Evolutionary conservation across 352 stramenopile genomes (phyloP).

Genomic region (Elongisporangium senticosum): DNA sequence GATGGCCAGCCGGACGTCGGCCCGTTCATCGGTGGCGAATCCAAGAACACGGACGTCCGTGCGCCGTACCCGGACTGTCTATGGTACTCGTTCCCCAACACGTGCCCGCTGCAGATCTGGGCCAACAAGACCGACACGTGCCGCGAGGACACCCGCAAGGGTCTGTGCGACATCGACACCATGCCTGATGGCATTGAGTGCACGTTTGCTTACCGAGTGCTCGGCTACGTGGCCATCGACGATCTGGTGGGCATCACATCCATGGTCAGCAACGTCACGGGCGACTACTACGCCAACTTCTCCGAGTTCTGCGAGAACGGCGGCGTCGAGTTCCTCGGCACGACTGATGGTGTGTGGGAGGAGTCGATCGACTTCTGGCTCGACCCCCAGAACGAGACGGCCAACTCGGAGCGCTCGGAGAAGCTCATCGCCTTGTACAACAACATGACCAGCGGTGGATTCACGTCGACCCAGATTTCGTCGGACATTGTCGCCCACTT

Average conservation of each 20-base stretch:
- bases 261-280: conserved; percentile 47
- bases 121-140: conserved; percentile 16
- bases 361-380: conserved; percentile 62
- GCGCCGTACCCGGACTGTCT: conserved; percentile 40
- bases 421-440: conserved; percentile 53
- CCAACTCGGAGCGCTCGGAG: conserved; percentile 38
- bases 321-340: conserved; percentile 50
- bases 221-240: conserved; percentile 62
- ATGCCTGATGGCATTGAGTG: conserved; percentile 55
- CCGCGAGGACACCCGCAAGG: conserved; percentile 22
- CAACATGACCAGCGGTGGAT: conserved; percentile 36
- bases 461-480: conserved; percentile 30
- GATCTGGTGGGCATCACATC: conserved; percentile 73
- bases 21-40: conserved; percentile 48
- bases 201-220: conserved; percentile 59
- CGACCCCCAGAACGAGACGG: conserved; percentile 51
- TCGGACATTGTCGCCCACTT: conserved; percentile 32
- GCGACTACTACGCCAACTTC: conserved; percentile 50
- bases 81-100: conserved; percentile 74
- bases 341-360: conserved; percentile 35
- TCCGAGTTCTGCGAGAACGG: conserved; percentile 56
- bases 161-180: conserved; percentile 47
- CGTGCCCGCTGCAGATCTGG: conserved; percentile 37
- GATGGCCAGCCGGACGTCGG: conserved; percentile 52
- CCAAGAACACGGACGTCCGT: conserved; percentile 28